A percentile compares a stretch with the other conserved stretches of the same genome.
These are phyloP conservation scores for Backusella luteola DNA, from an alignment of 192 early-diverging fungal genomes.

Conservation along the genomic window DNA sequence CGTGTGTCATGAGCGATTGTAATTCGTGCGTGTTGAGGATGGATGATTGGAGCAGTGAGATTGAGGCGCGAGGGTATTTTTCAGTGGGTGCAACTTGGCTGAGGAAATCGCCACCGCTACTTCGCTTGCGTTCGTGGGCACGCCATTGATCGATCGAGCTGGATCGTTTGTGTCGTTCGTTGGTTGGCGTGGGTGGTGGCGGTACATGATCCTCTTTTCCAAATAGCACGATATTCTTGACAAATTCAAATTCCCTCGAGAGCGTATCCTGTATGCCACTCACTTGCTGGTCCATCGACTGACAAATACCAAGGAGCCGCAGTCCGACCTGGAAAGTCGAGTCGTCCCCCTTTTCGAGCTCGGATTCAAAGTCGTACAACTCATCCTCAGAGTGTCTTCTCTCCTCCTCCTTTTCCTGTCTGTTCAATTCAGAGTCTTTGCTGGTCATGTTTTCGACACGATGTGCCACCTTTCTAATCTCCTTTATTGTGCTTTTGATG, in stretches of 20 bases:
- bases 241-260: background rate
- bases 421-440: constrained; percentile 41
- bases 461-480: constrained; percentile 26
- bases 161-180: background rate
- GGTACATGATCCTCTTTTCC: background rate
- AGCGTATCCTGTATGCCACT: constrained; percentile 40
- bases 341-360: constrained; percentile 42
- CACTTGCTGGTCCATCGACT: constrained; percentile 40
- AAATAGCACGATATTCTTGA: background rate
- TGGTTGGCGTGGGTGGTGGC: background rate
- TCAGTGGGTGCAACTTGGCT: background rate
- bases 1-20: background rate
- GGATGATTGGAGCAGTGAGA: constrained; percentile 21
- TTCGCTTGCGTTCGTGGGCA: background rate
- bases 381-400: constrained; percentile 31
- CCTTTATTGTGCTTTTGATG: background rate
- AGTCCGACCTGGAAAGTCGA: constrained; percentile 67
- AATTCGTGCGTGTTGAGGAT: constrained; percentile 17
- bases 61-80: constrained; percentile 19
- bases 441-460: constrained; percentile 49
- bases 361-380: background rate
- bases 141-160: background rate
- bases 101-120: background rate
- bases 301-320: constrained; percentile 55
- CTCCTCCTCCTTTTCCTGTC: constrained; percentile 10